Base-by-base conservation (phyloP, 257 asterid genomes). In the Asclepias syriaca region DNA sequence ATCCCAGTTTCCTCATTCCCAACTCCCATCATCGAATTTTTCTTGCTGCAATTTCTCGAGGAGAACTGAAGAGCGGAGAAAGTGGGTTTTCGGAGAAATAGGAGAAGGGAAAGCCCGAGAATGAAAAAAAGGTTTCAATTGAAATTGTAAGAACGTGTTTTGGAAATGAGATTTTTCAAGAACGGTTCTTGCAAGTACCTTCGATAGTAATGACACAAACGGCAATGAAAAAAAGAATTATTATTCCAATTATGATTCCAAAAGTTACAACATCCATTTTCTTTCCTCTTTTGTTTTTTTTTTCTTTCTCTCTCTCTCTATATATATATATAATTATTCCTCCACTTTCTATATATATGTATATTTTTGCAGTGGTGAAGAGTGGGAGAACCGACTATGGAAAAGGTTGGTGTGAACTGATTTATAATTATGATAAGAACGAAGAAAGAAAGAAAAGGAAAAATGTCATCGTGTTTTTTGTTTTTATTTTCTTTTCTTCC, bases 191-290 rank as follows among this genome's bases (percentile, higher is more conserved):
- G 93, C 97, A 91, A 71, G 96, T 91, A 74, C 96, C 97, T 69
- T 91, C 97, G 54, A 94, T 76, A 55, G 97, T 71, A 67, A 91
- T 88, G 79, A 88, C 50, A 76, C 96, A 89, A 77, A 94, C 92
- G 57, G 81, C 86, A 80, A 91, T 82, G 66, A 94, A 81, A 76
- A 94, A 94, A 55, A 94, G 95, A 72, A 91, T 24, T 53, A 89
- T 91, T 43, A 94, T 82, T 60, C 97, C 97, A 61, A 91, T 89
- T 75, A 94, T 91, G n/a, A 94, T 79, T 49, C 97, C 99, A 71
- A 94, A 94, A 55, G 93, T 85, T 57, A 91, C 71, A 11, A 86
- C 88, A 79, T 94, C 99, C 97, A 94, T 94, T 75, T 67, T 59
- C 53, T 49, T 49, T 49, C 73, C 65, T 45, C 53, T 49, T 49